phyloP scores from a whole-genome alignment of 2,329 filamentous ascomycete species.

The Colletotrichum liaoningense region DNA sequence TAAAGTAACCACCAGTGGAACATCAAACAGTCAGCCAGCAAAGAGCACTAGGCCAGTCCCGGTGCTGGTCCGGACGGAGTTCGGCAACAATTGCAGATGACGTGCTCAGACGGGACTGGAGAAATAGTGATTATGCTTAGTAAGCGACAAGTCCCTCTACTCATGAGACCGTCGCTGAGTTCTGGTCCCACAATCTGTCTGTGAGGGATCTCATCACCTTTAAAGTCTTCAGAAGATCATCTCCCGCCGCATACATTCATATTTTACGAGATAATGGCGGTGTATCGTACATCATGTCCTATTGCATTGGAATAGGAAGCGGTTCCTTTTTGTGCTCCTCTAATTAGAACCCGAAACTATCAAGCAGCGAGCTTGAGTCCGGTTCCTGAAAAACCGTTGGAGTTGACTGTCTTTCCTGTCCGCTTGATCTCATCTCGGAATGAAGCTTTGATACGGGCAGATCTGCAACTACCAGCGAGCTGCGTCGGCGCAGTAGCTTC shows the following conservation, averaged over 20 bases:
- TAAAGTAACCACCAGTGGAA: background rate
- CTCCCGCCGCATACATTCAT: background rate
- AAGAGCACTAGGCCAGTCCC: background rate
- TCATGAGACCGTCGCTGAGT: background rate
- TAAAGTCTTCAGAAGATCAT: background rate
- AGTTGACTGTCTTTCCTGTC: constrained; percentile 62
- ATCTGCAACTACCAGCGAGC: constrained; percentile 85
- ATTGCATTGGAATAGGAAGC: background rate
- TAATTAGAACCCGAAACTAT: constrained; percentile 88
- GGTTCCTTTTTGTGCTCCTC: background rate
- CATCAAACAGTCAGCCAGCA: background rate
- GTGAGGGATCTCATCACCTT: background rate
- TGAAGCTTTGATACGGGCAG: constrained; percentile 60
- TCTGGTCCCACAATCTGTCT: background rate
- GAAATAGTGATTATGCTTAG: background rate
- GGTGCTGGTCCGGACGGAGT: background rate
- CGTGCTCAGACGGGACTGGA: background rate
- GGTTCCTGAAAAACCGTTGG: constrained; percentile 91
- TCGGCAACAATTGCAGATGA: background rate
- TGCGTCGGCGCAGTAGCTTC: constrained; percentile 76
- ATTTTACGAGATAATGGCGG: background rate
- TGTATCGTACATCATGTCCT: background rate
- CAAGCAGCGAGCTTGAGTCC: constrained; percentile 87
- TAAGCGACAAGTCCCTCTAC: background rate
- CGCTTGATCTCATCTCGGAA: constrained; percentile 55